Percentiles rank a stretch among this genome's conserved stretches.
Conservation (phyloP, 805 yeast species). For the Candida yuanshanica region DNA sequence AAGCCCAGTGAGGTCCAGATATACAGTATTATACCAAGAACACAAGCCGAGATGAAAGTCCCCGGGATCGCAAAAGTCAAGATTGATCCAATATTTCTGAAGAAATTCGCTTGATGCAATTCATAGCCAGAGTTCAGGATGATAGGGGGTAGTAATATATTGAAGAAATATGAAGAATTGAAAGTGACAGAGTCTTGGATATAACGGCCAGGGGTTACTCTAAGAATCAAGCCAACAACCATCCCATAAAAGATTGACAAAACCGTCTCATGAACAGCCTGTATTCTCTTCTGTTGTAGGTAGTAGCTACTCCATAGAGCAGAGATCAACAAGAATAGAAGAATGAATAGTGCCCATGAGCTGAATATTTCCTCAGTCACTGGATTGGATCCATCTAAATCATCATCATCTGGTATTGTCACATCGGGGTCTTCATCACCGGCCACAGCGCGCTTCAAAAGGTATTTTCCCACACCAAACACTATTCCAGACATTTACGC, state of each 20-base stretch:
- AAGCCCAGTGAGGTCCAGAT: slow-evolving; percentile 90
- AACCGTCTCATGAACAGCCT: slow-evolving; percentile 97
- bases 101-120: slow-evolving; percentile 91
- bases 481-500: slow-evolving; percentile 20
- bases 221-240: slow-evolving; percentile 87
- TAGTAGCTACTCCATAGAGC: slow-evolving; percentile 96
- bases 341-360: slow-evolving; percentile 93
- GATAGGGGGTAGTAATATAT: slow-evolving; percentile 90
- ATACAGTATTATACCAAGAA: slow-evolving; percentile 80
- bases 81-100: slow-evolving; percentile 85
- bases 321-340: slow-evolving; percentile 70
- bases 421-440: slow-evolving; percentile 29
- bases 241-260: slow-evolving; percentile 93
- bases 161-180: slow-evolving; percentile 91
- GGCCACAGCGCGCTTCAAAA: slow-evolving; percentile 21
- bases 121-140: slow-evolving; percentile 96
- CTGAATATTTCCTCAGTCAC: slow-evolving; percentile 92
- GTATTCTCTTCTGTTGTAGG: slow-evolving; percentile 83
- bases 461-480: slow-evolving; percentile 18
- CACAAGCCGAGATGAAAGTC: slow-evolving; percentile 86
- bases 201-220: slow-evolving; percentile 92
- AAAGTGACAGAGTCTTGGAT: slow-evolving; percentile 96
- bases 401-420: slow-evolving; percentile 39
- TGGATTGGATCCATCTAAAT: slow-evolving; percentile 66
- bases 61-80: slow-evolving; percentile 96